Base-by-base conservation (phyloP, 1,139 yeast genomes). In the Candida glucosophila region DNA sequence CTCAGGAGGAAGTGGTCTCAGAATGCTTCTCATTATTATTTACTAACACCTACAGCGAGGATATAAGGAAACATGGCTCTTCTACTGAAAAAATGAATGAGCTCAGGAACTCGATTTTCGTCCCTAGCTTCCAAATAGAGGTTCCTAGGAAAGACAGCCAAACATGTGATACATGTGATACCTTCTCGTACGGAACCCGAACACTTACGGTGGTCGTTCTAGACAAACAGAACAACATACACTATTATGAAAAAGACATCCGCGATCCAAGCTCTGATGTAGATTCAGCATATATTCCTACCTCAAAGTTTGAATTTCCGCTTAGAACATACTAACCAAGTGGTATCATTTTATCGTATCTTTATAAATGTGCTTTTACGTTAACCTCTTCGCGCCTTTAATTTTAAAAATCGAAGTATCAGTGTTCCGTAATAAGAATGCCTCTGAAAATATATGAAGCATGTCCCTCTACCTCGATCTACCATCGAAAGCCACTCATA, bases 181-280 rank as follows among this genome's bases (percentile, higher is more conserved):
- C 9, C 6, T 6, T 6, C 9, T 6, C 11, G 21, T 90, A 88
- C 42, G 97, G 96, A 1, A 90, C 98, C 0, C 57, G 97, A 28
- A 83, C 96, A 0, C 95, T 86, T 44, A 85, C 95, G 0, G 70
- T 86, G 2, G 63, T 88, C 5, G 44, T 85, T 12, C 63, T 83
- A 7, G 70, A 67, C 38, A 63, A 59, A 19, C 30, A 48, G 5
- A 78, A 80, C 2, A 32, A 35, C 11, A 39, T 65, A 23, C 51
- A 57, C 29, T 64, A 64, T 37, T 56, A 50, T 29, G 71, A 65
- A 38, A 39, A 52, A 19, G 56, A 59, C 33, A 32, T 63, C 12
- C 58, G 6, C 6, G 19, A 16, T 16, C 18, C 8, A 16, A 8
- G n/a, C 18, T 8, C n/a, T n/a, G n/a, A 16, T n/a, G n/a, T 16